Evolutionary conservation across 2,329 filamentous ascomycete species (phyloP).

Genomic region (Arthrobotrys iridis): DNA sequence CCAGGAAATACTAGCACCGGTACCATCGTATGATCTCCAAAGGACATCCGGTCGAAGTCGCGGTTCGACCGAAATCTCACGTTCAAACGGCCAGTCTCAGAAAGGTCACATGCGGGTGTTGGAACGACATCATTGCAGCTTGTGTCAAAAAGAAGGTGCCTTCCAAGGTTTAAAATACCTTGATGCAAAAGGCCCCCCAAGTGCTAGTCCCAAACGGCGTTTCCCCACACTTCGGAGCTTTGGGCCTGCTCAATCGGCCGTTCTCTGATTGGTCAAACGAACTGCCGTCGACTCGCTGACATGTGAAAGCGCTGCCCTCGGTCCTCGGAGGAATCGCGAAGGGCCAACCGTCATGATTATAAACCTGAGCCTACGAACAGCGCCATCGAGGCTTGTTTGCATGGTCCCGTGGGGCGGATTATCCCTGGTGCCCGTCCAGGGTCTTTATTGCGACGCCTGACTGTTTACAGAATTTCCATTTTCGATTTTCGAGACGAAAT

Average conservation of each 20-base stretch:
- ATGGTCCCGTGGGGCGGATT: too few species aligned
- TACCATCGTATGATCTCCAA: slow-evolving; percentile 11
- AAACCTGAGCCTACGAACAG: too few species aligned
- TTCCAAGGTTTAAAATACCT: background rate
- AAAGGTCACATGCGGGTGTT: slow-evolving; percentile 34
- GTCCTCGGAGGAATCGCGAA: slow-evolving; percentile 49
- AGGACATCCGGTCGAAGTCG: background rate
- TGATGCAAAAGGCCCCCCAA: slow-evolving; percentile 11
- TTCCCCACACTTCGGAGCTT: slow-evolving; percentile 46
- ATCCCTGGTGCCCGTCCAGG: too few species aligned
- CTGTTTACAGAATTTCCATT: too few species aligned
- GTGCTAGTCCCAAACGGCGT: slow-evolving; percentile 12
- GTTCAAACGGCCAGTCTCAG: background rate
- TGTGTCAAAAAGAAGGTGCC: background rate
- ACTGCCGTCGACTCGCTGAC: background rate
- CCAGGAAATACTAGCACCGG: background rate
- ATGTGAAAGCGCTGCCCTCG: slow-evolving; percentile 47
- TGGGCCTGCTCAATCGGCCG: slow-evolving; percentile 27
- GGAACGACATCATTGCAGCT: slow-evolving; percentile 7
- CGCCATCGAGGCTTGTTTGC: too few species aligned
- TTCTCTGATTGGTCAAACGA: slow-evolving; percentile 17
- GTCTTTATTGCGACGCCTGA: too few species aligned
- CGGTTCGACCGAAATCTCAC: slow-evolving; percentile 16
- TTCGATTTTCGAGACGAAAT: too few species aligned
- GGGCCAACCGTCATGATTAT: too few species aligned